phyloP scores from a whole-genome alignment of 345 rosid genomes.

The Gossypium longicalyx region DNA sequence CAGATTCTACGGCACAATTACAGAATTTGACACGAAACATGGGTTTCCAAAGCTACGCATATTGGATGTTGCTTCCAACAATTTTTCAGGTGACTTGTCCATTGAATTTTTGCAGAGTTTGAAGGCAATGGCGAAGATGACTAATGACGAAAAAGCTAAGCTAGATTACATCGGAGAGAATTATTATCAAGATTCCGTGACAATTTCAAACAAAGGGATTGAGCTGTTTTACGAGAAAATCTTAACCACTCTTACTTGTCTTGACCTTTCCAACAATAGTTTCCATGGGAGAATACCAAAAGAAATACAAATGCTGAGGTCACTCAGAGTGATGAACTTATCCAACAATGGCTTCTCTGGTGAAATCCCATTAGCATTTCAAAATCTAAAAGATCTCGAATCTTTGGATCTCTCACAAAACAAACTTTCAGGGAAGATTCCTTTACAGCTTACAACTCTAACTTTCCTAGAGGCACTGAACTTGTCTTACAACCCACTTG shows the following conservation, averaged over 20 bases:
- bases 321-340: slow-evolving; percentile 10
- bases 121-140: no score
- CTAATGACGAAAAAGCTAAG: no score
- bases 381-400: not conserved
- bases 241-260: not conserved
- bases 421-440: slow-evolving; percentile 20
- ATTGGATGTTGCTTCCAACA: no score
- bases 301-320: not conserved
- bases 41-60: no score
- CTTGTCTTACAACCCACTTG: slow-evolving; percentile 1
- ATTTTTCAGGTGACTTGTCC: no score
- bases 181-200: not conserved
- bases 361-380: not conserved
- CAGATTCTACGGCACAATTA: no score
- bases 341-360: slow-evolving; percentile 12
- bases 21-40: no score
- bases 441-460: slow-evolving; percentile 3
- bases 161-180: no score
- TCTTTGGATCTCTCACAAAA: slow-evolving; percentile 24
- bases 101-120: no score
- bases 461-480: not conserved
- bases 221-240: not conserved
- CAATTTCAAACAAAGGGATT: not conserved
- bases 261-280: slow-evolving; percentile 20
- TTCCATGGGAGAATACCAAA: slow-evolving; percentile 15